phyloP scores from a whole-genome alignment of 23 red algal genomes.

The Gracilaria gracilis region DNA sequence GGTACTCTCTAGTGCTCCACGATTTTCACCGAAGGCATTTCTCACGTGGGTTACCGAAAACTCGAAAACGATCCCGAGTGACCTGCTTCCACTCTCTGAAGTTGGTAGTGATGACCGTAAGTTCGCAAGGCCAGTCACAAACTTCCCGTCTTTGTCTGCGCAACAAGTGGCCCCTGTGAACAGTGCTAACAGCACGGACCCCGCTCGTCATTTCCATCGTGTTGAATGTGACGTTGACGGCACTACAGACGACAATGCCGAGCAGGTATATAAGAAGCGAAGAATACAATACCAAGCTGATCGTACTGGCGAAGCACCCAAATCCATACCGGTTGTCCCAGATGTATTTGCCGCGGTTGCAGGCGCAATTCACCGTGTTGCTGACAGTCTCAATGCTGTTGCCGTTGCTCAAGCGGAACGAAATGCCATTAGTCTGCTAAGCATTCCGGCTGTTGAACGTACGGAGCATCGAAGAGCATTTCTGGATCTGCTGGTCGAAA shows the following conservation, averaged over 20 bases:
- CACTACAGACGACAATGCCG: neutral
- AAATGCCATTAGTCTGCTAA: slow-evolving; percentile 53
- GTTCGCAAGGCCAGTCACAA: neutral
- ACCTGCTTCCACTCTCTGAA: slow-evolving; percentile 10
- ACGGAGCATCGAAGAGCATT: slow-evolving; percentile 7
- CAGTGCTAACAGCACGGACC: slow-evolving; percentile 27
- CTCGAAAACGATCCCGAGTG: neutral
- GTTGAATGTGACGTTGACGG: neutral
- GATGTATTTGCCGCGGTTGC: slow-evolving; percentile 25
- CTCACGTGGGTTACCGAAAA: slow-evolving; percentile 1
- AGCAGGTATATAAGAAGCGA: slow-evolving; percentile 27
- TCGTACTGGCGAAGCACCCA: neutral
- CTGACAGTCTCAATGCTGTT: slow-evolving; percentile 28
- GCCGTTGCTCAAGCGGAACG: slow-evolving; percentile 47
- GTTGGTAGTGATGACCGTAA: neutral
- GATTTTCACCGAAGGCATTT: slow-evolving; percentile 52
- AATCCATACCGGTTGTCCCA: neutral
- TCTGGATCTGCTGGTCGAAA: slow-evolving; percentile 39
- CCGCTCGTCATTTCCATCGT: slow-evolving; percentile 4
- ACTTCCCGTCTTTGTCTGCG: neutral
- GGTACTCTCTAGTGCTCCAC: slow-evolving; percentile 9
- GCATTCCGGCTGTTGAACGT: slow-evolving; percentile 23
- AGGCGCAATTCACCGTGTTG: slow-evolving; percentile 25
- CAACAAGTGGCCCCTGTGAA: neutral
- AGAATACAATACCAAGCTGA: neutral